Evolutionary conservation across 2,329 filamentous ascomycete genomes (phyloP), one percentile per base, ranked within the genome.

Genomic region (Colletotrichum sp.): DNA sequence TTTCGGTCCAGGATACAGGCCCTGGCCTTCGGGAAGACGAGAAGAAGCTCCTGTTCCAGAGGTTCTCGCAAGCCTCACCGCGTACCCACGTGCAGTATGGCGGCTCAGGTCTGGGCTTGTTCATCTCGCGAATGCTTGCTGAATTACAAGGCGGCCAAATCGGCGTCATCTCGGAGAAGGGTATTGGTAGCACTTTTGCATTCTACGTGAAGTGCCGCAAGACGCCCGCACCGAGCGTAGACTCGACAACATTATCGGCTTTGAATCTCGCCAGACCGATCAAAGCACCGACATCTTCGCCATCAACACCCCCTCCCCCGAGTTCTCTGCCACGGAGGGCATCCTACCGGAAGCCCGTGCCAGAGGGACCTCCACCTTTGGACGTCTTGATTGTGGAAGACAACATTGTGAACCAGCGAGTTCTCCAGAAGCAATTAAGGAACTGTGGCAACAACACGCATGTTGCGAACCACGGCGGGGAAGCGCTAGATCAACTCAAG

Each of bases 61-160:
- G 93, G 8, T 94, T 94, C 81, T 92, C 92, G 15, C 93, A 94
- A 80, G 92, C 93, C 1, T 91, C 90, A 9, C 92, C 92, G 6
- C 88, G 92, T 32, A 94, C 93, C 0, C 93, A 95, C 79, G 92
- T 94, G 4, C 91, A 94, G 77, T 95, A 94, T 77, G 93, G 93
- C 26, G 93, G 93, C 9, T 93, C 91, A 1, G 93, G 93, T 0
- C 85, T 95, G 1, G 93, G 93, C 1, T 85, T 96, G 2, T 96
- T 95, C 84, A 96, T 96, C 81, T 95, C 92, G 6, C 89, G 94
- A 48, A 94, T 94, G 79, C 85, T 96, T 65, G 94, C 93, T 3
- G 94, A 96, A 81, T 85, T 96, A 66, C 94, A 96, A 83, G 94
- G 94, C 16, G 94, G 94, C 4, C 93, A 95, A 81, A 95, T 96